Percentiles rank a stretch among this genome's conserved stretches.
phyloP scores from a whole-genome alignment of 1,284 basidiomycete genomes.

The Ceratobasidium sp. region DNA sequence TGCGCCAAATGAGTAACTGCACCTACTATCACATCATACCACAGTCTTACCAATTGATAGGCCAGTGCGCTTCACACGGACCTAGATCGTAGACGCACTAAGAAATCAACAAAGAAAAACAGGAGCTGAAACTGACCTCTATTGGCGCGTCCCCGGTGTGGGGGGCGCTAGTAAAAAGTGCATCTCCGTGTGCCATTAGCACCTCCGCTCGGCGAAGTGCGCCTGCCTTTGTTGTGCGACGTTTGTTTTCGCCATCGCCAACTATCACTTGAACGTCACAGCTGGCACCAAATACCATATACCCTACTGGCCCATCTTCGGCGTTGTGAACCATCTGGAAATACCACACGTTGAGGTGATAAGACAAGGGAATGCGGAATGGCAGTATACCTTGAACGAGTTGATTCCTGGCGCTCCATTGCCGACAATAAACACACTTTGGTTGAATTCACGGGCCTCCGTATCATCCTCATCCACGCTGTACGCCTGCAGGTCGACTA shows the following conservation, averaged over 20 bases:
- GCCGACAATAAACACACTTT: constrained; percentile 35
- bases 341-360: not conserved
- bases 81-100: not conserved
- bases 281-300: constrained; percentile 32
- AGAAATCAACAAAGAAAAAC: not conserved
- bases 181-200: constrained; percentile 36
- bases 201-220: constrained; percentile 18
- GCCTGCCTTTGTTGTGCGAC: constrained; percentile 16
- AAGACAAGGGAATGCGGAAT: not conserved
- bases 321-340: constrained; percentile 27
- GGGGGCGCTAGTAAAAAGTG: constrained; percentile 1
- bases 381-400: constrained; percentile 2
- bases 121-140: constrained; percentile 1
- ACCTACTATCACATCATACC: not conserved
- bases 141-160: constrained; percentile 5
- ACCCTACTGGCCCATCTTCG: constrained; percentile 27
- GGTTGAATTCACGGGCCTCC: constrained; percentile 9
- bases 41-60: constrained; percentile 15
- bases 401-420: constrained; percentile 5
- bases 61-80: constrained; percentile 32
- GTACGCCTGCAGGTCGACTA: constrained; percentile 21
- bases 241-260: constrained; percentile 15
- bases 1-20: not conserved
- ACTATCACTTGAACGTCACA: constrained; percentile 24
- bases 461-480: not conserved